Base-by-base conservation (phyloP, 805 yeast genomes). In the Saccharomycopsis malanga region DNA sequence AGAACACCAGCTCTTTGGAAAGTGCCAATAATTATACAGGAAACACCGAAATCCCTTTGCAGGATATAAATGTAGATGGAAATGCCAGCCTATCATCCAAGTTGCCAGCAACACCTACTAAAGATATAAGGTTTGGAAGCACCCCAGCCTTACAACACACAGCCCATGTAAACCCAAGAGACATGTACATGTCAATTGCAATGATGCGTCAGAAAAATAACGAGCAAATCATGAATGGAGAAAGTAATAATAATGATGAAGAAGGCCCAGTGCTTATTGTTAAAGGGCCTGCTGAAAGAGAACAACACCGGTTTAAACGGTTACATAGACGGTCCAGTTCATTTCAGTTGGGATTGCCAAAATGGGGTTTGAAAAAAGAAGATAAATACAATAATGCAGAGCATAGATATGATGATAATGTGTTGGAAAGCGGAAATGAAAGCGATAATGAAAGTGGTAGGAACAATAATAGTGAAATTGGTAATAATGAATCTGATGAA, bases 231-330 rank as follows among this genome's bases (percentile, higher is more conserved):
- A 14, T 12, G 17, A 24, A 45, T 6, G 45, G 30, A 15, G 45
- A 32, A 4, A 20, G 51, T 4, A 43, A 49, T 12, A 34, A 48
- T 17, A 3, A 44, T 21, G 76, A 72, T 32, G 82, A 78, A 30
- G 77, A 81, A 32, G 94, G 91, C 0, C 93, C 91, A 3, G 88
- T 91, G 1, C 63, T 87, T 30, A 77, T 82, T 5, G 82, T 88
- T 38, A 74, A 74, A 50, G 81, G 93, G 0, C 96, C 98, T 1
- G 76, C 82, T 17, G 94, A 83, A 56, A 68, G 83, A 50, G 84
- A 73, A 56, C 44, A 14, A 32, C 24, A 30, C 15, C 39, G 27
- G 39, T 4, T 21, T 12, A 44, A 34, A 20, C 25, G 37, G 32
- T 25, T 36, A 30, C 29, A 29, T 7, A 27, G 37, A 14, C 17